Evolutionary conservation across 2,329 filamentous ascomycete species (phyloP).

Genomic region (Blastomyces percursus): DNA sequence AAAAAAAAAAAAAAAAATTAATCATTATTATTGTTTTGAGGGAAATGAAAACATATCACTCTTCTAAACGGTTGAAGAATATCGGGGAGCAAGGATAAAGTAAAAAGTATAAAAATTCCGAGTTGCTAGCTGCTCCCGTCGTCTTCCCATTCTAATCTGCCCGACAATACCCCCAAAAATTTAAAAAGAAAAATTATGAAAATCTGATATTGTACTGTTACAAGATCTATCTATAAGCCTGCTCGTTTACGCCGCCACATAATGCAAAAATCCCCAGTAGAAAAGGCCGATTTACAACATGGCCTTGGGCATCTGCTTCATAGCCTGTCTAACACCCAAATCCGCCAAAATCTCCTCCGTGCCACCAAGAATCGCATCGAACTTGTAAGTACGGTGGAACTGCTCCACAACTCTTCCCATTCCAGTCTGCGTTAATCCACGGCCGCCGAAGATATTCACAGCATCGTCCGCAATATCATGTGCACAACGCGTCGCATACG

Average conservation of each 20-base stretch:
- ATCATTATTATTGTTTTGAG: too few relatives aligned
- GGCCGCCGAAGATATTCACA: constrained; percentile 76
- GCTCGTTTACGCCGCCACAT: background rate
- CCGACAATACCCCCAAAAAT: background rate
- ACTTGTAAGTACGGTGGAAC: constrained; percentile 78
- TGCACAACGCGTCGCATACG: constrained; percentile 61
- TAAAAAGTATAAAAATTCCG: too few relatives aligned
- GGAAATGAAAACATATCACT: too few relatives aligned
- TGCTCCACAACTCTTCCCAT: constrained; percentile 77
- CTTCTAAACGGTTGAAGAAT: too few relatives aligned
- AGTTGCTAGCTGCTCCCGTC: too few relatives aligned
- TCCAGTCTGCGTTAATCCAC: constrained; percentile 66
- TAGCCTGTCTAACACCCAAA: constrained; percentile 70
- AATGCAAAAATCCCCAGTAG: background rate
- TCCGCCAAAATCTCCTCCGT: constrained; percentile 75
- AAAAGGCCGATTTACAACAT: constrained; percentile 49
- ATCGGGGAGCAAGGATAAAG: too few relatives aligned
- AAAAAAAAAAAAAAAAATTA: too few relatives aligned
- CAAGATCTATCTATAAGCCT: background rate
- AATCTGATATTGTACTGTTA: background rate
- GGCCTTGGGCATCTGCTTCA: constrained; percentile 74
- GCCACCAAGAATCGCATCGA: constrained; percentile 65
- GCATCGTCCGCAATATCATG: constrained; percentile 77
- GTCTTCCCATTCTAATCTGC: too few relatives aligned
- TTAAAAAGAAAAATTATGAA: too few relatives aligned